A percentile compares a stretch with the other conserved stretches of the same genome.
These are phyloP conservation scores for Helianthus annuus DNA, from an alignment of 129 eudicot species.

Conservation along the genomic window HanXRQr2.0-SUNRISE NC_035448.2:107595321-107595820, in stretches of 20 bases:
- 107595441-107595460: conserved; percentile 81
- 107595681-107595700: too few species aligned
- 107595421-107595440: conserved; percentile 59
- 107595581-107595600: too few species aligned
- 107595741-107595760: background rate
- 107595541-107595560: background rate
- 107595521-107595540: conserved; percentile 47
- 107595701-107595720: background rate
- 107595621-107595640: too few species aligned
- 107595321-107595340: conserved; percentile 71
- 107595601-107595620: too few species aligned
- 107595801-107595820: background rate
- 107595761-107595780: background rate
- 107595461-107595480: conserved; percentile 54
- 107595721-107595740: background rate
- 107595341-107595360: conserved; percentile 73
- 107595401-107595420: conserved; percentile 56
- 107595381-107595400: conserved; percentile 59
- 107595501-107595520: conserved; percentile 57
- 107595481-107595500: conserved; percentile 35
- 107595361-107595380: conserved; percentile 68
- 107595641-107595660: too few species aligned
- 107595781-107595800: too few species aligned
- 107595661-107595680: too few species aligned
- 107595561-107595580: background rate